Conservation (phyloP, 225 moss, liverwort and hornwort species). For the Pleurozium schreberi region DNA sequence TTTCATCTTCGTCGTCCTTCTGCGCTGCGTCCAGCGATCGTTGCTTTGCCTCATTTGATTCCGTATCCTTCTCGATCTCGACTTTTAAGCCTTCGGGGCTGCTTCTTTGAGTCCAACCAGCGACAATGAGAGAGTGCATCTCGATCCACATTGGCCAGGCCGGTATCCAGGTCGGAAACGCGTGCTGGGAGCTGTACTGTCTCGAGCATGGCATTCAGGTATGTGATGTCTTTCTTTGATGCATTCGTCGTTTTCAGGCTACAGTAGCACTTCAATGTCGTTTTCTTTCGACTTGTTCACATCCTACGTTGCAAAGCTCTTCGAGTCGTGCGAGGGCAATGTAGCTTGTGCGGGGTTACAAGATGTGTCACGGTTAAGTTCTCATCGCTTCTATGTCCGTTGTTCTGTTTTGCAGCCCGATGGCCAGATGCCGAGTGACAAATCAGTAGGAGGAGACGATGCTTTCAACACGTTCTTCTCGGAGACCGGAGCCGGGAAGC, state of each 20-base stretch:
- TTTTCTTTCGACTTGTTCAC: no score
- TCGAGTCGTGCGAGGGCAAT: background rate
- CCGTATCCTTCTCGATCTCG: background rate
- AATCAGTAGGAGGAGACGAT: slow-evolving; percentile 31
- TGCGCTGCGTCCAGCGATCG: background rate
- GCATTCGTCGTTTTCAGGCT: background rate
- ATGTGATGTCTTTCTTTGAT: background rate
- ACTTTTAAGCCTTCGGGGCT: background rate
- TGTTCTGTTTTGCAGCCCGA: slow-evolving; percentile 9
- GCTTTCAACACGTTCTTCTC: slow-evolving; percentile 48
- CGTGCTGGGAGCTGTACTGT: slow-evolving; percentile 49
- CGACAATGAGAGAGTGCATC: slow-evolving; percentile 56
- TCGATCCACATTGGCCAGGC: slow-evolving; percentile 51
- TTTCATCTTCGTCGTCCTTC: background rate
- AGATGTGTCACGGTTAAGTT: background rate
- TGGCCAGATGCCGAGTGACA: slow-evolving; percentile 51
- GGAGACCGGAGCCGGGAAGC: slow-evolving; percentile 50
- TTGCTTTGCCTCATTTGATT: background rate
- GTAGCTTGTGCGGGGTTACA: background rate
- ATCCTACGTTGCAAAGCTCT: no score
- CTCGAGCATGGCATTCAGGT: slow-evolving; percentile 49
- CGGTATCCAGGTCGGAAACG: slow-evolving; percentile 47
- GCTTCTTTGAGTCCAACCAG: background rate
- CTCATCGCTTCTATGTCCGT: background rate
- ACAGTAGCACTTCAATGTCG: background rate